Evolutionary conservation across 371 early-diverging fungal genomes (phyloP), one percentile per base, ranked within the genome.

Genomic region (Lichtheimia corymbifera): DNA sequence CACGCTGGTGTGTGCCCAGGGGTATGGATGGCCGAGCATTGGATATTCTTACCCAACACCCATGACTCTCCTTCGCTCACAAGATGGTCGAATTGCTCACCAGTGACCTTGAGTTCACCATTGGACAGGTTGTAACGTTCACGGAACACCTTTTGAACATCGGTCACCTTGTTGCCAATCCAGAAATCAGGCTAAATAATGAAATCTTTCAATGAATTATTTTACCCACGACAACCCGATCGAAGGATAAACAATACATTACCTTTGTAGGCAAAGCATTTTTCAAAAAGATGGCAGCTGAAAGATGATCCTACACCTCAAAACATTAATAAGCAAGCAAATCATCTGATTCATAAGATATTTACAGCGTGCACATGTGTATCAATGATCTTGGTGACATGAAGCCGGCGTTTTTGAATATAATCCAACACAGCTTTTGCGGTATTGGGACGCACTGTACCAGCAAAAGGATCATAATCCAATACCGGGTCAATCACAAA

Each of bases 1-100:
- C 80, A 79, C 0, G 77, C 80, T 56, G 80, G 80, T 15, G 80
- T 79, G 52, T 79, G 80, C 17, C 80, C 80, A 20, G 80, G 80
- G 0, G 80, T 79, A 47, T 65, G 49, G 6, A 79, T 11, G 0
- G 66, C 77, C 4, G 56, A 62, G 53, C 80, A 79, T 12, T 67
- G 55, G 28, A 79, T 79, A 47, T 79, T 58, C 14, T 69, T 65
- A 35, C 80, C 77, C n/a, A 80, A 61, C 0, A 35, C 64, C 80
- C 80, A 80, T 12, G 59, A 44, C 15, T 63, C 66, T 7, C 54
- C 59, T 40, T 74, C 73, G 2, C 51, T 30, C 0, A 73, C 55
- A 11, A 77, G 49, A 20, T 62, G 63, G 25, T 72, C 77, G 57
- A 77, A 80, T 55, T 74, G 77, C 25, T 74, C 67, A 0, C 73